phyloP scores from a whole-genome alignment of 495 filamentous ascomycete genomes.

The Penicillium steckii region DNA sequence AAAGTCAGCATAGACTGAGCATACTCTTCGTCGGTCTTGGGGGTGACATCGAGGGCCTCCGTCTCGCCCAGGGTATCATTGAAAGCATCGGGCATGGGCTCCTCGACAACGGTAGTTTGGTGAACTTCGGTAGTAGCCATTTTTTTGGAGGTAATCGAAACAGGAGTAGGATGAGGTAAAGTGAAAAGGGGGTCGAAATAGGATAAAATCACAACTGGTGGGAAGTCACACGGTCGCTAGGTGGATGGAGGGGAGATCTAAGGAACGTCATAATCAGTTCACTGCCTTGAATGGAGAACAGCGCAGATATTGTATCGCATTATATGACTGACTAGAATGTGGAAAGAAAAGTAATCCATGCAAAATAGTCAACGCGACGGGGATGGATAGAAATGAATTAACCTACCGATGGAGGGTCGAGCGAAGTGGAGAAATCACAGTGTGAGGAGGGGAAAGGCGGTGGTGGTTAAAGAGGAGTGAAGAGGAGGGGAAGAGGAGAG shows the following conservation, averaged over 20 bases:
- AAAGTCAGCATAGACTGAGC: slow-evolving; percentile 86
- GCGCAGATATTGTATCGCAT: slow-evolving; percentile 1
- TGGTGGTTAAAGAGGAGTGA: background rate
- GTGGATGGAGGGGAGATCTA: slow-evolving; percentile 16
- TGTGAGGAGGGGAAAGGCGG: slow-evolving; percentile 16
- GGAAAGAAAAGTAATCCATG: background rate
- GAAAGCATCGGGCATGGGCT: slow-evolving; percentile 50
- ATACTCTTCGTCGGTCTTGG: slow-evolving; percentile 95
- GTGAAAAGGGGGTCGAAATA: slow-evolving; percentile 10
- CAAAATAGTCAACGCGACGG: background rate
- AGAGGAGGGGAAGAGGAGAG: slow-evolving; percentile 19
- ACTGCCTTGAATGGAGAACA: background rate
- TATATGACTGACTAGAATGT: background rate
- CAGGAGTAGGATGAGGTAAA: slow-evolving; percentile 1
- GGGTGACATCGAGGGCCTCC: slow-evolving; percentile 66
- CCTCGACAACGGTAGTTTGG: slow-evolving; percentile 41
- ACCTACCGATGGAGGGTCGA: slow-evolving; percentile 23
- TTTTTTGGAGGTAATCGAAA: slow-evolving; percentile 13
- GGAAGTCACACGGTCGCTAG: slow-evolving; percentile 23
- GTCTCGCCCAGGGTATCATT: slow-evolving; percentile 48
- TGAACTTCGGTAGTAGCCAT: slow-evolving; percentile 52
- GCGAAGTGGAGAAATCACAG: slow-evolving; percentile 30
- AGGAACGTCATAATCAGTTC: slow-evolving; percentile 9
- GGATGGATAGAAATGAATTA: background rate
- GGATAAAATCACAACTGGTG: slow-evolving; percentile 6